A percentile compares a stretch with the other conserved stretches of the same genome.
Conservation (phyloP, 768 basidiomycete genomes). For the Russula dissimulans region DNA sequence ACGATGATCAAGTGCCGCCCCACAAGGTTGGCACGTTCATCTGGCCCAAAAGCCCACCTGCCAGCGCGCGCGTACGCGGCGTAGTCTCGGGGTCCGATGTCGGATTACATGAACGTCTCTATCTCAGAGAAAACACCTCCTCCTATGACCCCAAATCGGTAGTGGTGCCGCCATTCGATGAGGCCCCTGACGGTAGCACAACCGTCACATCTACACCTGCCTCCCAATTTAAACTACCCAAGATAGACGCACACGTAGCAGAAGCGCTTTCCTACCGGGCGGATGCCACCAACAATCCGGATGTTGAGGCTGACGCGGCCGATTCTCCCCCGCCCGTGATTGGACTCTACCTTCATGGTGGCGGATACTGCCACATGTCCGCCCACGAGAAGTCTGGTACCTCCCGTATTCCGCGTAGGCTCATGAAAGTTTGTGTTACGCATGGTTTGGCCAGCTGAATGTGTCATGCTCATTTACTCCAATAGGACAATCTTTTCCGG, state of each 20-base stretch:
- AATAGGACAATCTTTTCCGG: conserved; percentile 27
- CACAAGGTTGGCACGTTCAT: conserved; percentile 39
- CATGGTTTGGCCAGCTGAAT: background rate
- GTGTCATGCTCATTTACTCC: background rate
- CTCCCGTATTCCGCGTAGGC: conserved; percentile 39
- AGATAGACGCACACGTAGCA: background rate
- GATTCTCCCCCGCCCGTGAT: conserved; percentile 28
- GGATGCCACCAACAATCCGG: conserved; percentile 9
- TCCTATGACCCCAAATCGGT: background rate
- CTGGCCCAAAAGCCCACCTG: conserved; percentile 34
- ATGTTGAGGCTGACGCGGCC: conserved; percentile 24
- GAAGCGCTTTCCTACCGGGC: background rate
- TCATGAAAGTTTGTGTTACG: conserved; percentile 31
- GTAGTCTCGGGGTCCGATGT: background rate
- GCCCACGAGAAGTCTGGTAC: conserved; percentile 41
- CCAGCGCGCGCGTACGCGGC: conserved; percentile 10
- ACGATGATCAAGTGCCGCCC: conserved; percentile 33
- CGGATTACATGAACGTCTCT: background rate
- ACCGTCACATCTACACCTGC: background rate
- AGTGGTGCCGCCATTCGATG: background rate
- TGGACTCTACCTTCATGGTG: conserved; percentile 46
- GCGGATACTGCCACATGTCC: conserved; percentile 50
- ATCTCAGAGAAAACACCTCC: background rate
- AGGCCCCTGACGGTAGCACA: background rate
- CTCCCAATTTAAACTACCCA: background rate